A percentile compares a stretch with the other conserved stretches of the same genome.
phyloP scores from a whole-genome alignment of 208 protist genomes.

The Trypanosoma vivax region DNA sequence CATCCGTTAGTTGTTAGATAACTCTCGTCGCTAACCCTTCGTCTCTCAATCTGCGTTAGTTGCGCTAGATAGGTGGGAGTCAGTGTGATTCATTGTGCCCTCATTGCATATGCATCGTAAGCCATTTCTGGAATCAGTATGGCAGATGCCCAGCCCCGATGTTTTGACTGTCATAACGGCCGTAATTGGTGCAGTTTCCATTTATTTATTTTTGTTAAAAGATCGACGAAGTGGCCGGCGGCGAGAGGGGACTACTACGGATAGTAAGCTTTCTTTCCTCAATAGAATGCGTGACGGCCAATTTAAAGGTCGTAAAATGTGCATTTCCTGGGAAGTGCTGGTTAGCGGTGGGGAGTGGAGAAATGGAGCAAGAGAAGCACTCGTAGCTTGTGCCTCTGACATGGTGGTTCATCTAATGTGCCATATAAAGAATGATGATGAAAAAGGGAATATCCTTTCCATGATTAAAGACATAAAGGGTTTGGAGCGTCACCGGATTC shows the following conservation, averaged over 20 bases:
- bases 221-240: not conserved
- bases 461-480: constrained; percentile 36
- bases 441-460: constrained; percentile 41
- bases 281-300: constrained; percentile 26
- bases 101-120: constrained; percentile 21
- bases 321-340: constrained; percentile 70
- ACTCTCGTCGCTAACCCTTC: too few relatives aligned
- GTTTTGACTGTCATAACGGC: constrained; percentile 35
- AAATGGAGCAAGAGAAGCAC: constrained; percentile 32
- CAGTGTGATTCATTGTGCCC: not conserved
- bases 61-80: too few relatives aligned
- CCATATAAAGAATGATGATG: constrained; percentile 30
- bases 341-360: constrained; percentile 36
- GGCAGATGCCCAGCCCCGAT: constrained; percentile 32
- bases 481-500: constrained; percentile 63
- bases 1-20: too few relatives aligned
- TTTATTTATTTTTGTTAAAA: constrained; percentile 42
- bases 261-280: constrained; percentile 20
- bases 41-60: too few relatives aligned
- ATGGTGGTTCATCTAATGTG: constrained; percentile 82
- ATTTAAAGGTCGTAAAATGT: constrained; percentile 51
- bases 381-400: constrained; percentile 34
- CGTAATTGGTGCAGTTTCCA: constrained; percentile 48
- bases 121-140: constrained; percentile 59
- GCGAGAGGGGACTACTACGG: not conserved